These are phyloP conservation scores for Graphiopsis chlorocephala DNA, from an alignment of 2,329 filamentous ascomycete genomes.

Conservation along the genomic window DNA sequence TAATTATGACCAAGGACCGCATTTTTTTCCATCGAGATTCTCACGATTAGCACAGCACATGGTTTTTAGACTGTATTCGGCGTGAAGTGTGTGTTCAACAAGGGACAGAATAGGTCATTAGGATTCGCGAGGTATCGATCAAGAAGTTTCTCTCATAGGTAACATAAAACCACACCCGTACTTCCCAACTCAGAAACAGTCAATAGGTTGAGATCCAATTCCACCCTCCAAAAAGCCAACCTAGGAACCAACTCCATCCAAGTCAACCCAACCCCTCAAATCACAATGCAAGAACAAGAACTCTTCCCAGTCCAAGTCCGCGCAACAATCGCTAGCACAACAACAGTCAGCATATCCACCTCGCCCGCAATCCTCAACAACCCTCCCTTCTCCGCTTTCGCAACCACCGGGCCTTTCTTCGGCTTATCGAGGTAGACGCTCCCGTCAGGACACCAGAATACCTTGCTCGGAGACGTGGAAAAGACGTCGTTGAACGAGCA, in stretches of 20 bases:
- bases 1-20: too few species aligned
- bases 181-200: not conserved
- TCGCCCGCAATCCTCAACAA: not conserved
- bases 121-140: not conserved
- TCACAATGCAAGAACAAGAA: slow-evolving; percentile 4
- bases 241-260: not conserved
- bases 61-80: not conserved
- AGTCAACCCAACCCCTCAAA: not conserved
- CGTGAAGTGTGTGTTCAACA: not conserved
- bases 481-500: slow-evolving; percentile 10
- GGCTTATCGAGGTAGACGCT: slow-evolving; percentile 12
- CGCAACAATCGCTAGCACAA: slow-evolving; percentile 6
- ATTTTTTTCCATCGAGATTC: not conserved
- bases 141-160: not conserved
- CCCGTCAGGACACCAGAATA: slow-evolving; percentile 5
- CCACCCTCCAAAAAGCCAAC: too few species aligned
- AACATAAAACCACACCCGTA: not conserved
- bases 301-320: slow-evolving; percentile 13
- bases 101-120: not conserved
- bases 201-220: not conserved
- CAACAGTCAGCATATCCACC: slow-evolving; percentile 12
- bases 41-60: not conserved
- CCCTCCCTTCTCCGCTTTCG: slow-evolving; percentile 4
- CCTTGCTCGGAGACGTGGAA: not conserved
- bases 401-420: not conserved